Percentiles rank a stretch among this genome's conserved stretches.
Evolutionary conservation across 805 yeast genomes (phyloP).

Genomic region (Metschnikowia continentalis): DNA sequence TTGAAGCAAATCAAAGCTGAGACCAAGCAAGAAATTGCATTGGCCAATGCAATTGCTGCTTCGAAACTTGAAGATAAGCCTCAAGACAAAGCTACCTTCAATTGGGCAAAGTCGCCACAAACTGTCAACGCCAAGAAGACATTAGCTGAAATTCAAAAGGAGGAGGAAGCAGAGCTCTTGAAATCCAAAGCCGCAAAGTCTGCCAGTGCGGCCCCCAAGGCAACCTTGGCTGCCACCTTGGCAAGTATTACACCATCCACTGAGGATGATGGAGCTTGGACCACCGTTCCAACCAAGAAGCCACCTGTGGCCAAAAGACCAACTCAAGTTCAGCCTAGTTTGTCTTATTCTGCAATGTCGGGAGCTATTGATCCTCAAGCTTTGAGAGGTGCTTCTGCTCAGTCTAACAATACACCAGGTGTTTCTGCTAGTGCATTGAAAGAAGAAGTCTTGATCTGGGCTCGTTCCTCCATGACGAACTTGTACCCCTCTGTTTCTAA

Average conservation of each 20-base stretch:
- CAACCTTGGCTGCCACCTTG: conserved; percentile 33
- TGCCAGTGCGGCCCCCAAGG: conserved; percentile 26
- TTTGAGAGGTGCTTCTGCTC: conserved; percentile 35
- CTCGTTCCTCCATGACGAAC: conserved; percentile 59
- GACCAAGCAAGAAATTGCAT: conserved; percentile 23
- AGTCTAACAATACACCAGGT: conserved; percentile 20
- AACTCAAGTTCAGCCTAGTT: conserved; percentile 11
- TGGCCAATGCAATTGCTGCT: conserved; percentile 19
- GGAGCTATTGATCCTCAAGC: conserved; percentile 32
- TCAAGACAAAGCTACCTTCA: conserved; percentile 27
- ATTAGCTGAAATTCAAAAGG: conserved; percentile 58
- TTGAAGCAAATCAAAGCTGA: conserved; percentile 38
- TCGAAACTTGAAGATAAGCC: conserved; percentile 24
- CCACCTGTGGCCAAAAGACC: conserved; percentile 26
- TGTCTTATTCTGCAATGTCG: conserved; percentile 18
- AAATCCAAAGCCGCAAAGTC: conserved; percentile 20
- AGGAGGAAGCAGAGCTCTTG: conserved; percentile 44
- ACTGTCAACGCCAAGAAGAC: conserved; percentile 42
- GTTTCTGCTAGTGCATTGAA: conserved; percentile 25
- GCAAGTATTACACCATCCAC: conserved; percentile 24
- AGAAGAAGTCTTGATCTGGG: conserved; percentile 70
- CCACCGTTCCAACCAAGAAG: conserved; percentile 36
- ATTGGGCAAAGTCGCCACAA: conserved; percentile 36
- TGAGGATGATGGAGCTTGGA: conserved; percentile 37
- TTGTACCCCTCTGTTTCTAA: conserved; percentile 72